These are phyloP conservation scores for Fusarium buxicola DNA, from an alignment of 2,329 filamentous ascomycete species.

Conservation along the genomic window DNA sequence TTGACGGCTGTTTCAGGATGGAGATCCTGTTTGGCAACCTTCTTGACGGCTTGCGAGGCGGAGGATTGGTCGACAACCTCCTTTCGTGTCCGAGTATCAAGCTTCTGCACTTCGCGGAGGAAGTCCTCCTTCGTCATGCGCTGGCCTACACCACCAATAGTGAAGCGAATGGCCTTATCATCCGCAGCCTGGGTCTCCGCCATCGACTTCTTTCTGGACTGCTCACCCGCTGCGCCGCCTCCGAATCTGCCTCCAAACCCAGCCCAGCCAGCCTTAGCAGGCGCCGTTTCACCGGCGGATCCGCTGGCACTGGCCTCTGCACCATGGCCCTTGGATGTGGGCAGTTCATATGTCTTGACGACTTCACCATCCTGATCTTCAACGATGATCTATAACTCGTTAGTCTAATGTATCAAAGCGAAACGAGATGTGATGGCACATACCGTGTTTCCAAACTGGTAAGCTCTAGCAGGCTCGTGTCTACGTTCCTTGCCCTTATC, in stretches of 20 bases:
- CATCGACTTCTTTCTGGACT: constrained; percentile 53
- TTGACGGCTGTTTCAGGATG: constrained; percentile 33
- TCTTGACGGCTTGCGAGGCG: constrained; percentile 62
- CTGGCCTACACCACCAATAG: constrained; percentile 76
- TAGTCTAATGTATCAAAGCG: constrained; percentile 33
- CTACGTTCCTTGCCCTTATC: constrained; percentile 71
- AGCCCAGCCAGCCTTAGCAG: constrained; percentile 63
- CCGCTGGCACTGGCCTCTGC: constrained; percentile 56
- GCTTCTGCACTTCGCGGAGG: constrained; percentile 76
- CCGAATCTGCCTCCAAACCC: constrained; percentile 52
- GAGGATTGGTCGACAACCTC: constrained; percentile 65
- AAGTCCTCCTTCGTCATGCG: constrained; percentile 87
- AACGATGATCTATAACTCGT: constrained; percentile 76
- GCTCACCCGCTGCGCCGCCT: constrained; percentile 51
- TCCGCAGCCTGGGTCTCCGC: constrained; percentile 67
- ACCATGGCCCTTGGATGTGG: constrained; percentile 58
- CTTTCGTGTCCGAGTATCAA: constrained; percentile 73
- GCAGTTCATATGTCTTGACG: constrained; percentile 84
- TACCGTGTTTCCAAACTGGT: constrained; percentile 85
- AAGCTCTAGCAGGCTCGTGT: constrained; percentile 81
- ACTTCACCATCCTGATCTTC: constrained; percentile 90
- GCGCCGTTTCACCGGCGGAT: constrained; percentile 50
- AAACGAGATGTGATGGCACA: constrained; percentile 41
- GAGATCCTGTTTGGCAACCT: constrained; percentile 58
- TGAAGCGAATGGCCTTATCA: constrained; percentile 80